Percentiles rank a stretch among this genome's conserved stretches.
Conservation (phyloP, 345 rosid species). For the Pistacia atlantica region DNA sequence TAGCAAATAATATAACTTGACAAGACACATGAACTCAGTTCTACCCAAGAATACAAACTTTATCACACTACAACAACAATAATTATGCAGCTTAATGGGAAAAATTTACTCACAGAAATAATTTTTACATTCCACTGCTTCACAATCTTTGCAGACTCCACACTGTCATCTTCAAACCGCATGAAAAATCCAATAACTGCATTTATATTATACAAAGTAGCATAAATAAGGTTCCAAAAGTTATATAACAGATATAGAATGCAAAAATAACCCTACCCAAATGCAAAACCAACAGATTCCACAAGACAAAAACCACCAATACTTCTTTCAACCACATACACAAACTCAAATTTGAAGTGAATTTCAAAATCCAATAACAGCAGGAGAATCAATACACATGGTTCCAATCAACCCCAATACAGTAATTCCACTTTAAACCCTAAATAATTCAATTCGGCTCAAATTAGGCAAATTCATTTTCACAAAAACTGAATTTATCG, state of each 20-base stretch:
- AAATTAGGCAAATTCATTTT: neutral
- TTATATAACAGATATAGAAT: neutral
- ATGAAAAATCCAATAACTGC: conserved; percentile 90
- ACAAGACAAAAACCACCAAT: neutral
- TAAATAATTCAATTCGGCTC: neutral
- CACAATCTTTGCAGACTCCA: conserved; percentile 87
- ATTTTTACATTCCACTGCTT: conserved; percentile 99
- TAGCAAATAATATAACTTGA: neutral
- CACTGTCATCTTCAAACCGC: conserved; percentile 97
- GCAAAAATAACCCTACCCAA: neutral
- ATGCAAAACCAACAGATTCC: neutral
- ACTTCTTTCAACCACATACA: neutral
- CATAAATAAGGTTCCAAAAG: neutral
- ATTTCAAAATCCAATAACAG: neutral
- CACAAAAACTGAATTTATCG: neutral
- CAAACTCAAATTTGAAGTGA: neutral
- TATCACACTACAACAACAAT: neutral
- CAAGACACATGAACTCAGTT: neutral
- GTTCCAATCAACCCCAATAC: neutral
- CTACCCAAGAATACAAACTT: conserved; percentile 5
- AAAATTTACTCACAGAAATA: conserved; percentile 61
- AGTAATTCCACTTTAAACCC: too few species aligned
- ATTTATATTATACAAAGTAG: conserved; percentile 20
- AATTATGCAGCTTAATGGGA: conserved; percentile 6
- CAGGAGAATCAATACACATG: neutral